Percentiles rank a stretch among this genome's conserved stretches.
These are phyloP conservation scores for Vaccinium vitisidaea DNA, from an alignment of 148 eudicot species.

Conservation along the genomic window DNA sequence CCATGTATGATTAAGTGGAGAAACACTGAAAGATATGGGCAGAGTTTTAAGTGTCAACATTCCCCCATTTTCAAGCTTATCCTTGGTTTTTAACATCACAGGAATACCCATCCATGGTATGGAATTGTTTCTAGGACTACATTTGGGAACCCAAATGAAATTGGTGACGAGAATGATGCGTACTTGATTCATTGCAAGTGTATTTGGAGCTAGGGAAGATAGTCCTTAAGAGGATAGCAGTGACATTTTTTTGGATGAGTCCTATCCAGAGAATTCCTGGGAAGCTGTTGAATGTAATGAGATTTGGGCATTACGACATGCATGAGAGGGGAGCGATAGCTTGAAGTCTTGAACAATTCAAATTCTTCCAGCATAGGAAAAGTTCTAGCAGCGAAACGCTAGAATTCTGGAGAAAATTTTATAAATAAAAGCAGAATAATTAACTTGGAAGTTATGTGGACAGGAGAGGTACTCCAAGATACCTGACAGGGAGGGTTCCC, in stretches of 20 bases:
- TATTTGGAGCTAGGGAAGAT: not conserved
- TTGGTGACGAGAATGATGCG: not conserved
- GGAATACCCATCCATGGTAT: not conserved
- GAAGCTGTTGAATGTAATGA: slow-evolving; percentile 5
- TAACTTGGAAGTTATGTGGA: not conserved
- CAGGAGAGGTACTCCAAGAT: not conserved
- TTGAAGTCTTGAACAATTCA: not conserved
- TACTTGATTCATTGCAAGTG: not conserved
- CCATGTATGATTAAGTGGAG: not conserved
- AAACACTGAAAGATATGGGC: not conserved
- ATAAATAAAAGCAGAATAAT: not conserved
- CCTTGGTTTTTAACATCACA: not conserved
- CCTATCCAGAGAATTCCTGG: not conserved
- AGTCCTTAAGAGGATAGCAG: not conserved
- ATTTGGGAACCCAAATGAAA: not conserved
- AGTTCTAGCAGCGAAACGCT: not conserved
- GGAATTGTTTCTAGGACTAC: not conserved
- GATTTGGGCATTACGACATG: not conserved
- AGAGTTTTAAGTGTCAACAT: no score
- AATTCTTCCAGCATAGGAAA: not conserved
- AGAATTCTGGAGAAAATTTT: not conserved
- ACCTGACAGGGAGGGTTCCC: not conserved
- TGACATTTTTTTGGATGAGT: not conserved
- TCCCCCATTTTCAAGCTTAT: not conserved
- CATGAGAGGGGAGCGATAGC: not conserved